phyloP scores from a whole-genome alignment of 768 basidiomycete species.

The Cystofilobasidium bisporidii region DNA sequence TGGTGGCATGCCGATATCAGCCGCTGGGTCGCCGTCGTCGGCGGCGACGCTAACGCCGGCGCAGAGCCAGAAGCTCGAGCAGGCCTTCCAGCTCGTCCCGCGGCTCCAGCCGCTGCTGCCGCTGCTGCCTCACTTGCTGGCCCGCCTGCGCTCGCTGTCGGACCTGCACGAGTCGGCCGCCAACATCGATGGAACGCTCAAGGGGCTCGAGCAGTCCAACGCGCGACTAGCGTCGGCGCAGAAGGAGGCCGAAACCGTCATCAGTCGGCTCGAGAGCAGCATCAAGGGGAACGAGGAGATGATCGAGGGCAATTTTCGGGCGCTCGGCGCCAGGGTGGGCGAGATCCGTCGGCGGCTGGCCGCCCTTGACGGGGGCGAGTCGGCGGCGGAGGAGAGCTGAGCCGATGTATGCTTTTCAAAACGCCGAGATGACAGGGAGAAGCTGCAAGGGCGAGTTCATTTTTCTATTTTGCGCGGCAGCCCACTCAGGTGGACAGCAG shows the following conservation, averaged over 20 bases:
- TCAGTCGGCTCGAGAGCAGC: constrained; percentile 67
- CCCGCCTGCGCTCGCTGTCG: constrained; percentile 74
- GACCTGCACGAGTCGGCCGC: constrained; percentile 70
- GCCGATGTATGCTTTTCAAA: not conserved
- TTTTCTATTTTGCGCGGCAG: not conserved
- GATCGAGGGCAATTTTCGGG: constrained; percentile 59
- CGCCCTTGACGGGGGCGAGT: constrained; percentile 14
- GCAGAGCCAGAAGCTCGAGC: constrained; percentile 38
- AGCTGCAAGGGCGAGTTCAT: not conserved
- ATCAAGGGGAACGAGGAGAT: constrained; percentile 61
- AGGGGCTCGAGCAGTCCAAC: constrained; percentile 35
- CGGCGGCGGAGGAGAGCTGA: not conserved
- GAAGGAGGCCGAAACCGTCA: constrained; percentile 51
- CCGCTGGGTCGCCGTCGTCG: not conserved
- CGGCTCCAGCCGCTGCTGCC: constrained; percentile 45
- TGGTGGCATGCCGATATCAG: constrained; percentile 7
- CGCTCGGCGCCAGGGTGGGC: constrained; percentile 50
- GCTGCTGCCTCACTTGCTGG: constrained; percentile 63
- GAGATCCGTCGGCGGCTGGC: constrained; percentile 48
- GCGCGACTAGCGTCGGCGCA: constrained; percentile 59
- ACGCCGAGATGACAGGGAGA: not conserved
- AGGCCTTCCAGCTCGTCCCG: constrained; percentile 41
- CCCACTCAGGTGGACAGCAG: constrained; percentile 25
- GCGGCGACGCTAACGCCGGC: constrained; percentile 33
- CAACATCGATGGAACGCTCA: constrained; percentile 60